Conservation (phyloP, 2,329 filamentous ascomycete species). For the Colletotrichum lindemuthianum region DNA sequence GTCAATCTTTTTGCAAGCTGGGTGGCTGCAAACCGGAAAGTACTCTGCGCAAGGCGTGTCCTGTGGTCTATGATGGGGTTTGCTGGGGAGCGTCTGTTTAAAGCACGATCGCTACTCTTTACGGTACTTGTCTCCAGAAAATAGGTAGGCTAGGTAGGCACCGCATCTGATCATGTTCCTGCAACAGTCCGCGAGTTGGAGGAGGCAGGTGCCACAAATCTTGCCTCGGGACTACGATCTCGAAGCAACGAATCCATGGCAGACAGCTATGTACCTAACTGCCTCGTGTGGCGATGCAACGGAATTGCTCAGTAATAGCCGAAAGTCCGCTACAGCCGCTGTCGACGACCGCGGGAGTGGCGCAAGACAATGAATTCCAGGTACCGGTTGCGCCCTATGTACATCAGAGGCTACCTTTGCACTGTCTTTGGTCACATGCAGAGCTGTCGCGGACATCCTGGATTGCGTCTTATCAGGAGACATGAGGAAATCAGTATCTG, state of each 20-base stretch:
- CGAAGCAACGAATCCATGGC: constrained; percentile 14
- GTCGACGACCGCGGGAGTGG: constrained; percentile 8
- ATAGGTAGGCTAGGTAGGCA: too few species aligned
- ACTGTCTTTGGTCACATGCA: constrained; percentile 30
- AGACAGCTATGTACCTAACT: too few species aligned
- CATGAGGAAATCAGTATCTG: constrained; percentile 3
- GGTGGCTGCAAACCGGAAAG: too few species aligned
- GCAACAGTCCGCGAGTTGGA: background rate
- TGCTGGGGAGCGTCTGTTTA: too few species aligned
- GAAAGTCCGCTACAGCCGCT: constrained; percentile 27
- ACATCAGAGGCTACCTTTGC: constrained; percentile 27
- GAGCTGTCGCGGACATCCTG: constrained; percentile 19
- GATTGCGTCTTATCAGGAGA: constrained; percentile 23
- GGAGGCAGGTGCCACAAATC: background rate
- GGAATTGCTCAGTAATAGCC: constrained; percentile 21
- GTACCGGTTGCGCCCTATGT: constrained; percentile 18
- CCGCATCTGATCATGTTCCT: background rate
- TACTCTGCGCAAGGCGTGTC: too few species aligned
- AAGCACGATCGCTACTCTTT: too few species aligned
- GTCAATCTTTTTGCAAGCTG: too few species aligned
- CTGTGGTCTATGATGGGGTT: too few species aligned
- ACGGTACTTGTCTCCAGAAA: too few species aligned
- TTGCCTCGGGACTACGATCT: constrained; percentile 14
- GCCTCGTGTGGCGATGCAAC: constrained; percentile 5
- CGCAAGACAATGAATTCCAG: constrained; percentile 23